Evolutionary conservation across 1,139 yeast genomes (phyloP), one percentile per base, ranked within the genome.

Genomic region (Scheffersomyces titani): DNA sequence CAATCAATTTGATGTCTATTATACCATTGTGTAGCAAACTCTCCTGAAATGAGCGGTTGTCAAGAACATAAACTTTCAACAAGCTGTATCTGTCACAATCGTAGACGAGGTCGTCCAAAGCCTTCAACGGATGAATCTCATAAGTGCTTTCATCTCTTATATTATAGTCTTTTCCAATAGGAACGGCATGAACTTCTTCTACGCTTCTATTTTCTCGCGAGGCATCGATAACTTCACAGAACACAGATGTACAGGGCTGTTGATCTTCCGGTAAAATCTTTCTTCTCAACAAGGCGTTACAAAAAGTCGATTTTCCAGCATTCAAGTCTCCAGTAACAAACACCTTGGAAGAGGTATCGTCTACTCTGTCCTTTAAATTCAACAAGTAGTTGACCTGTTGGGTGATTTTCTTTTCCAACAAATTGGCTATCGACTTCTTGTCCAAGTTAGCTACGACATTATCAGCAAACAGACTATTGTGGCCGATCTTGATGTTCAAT

Each of bases 241-340:
- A 96, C 0, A 96, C 98, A 57, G 92, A 88, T 0, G 99, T 96
- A 66, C 98, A 93, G 1, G 99, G 99, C 67, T 96, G 97, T 69
- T 96, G 99, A 71, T 96, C 99, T 65, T 90, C 97, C 0, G 99
- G 99, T 52, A 94, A 77, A 1, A 96, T 74, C 55, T 85, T 84
- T 59, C 96, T 82, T 62, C 96, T 81, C 61, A 96, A 76, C 52
- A 96, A 76, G 0, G 98, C 96, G 69, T 96, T 96, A 73, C 99
- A 96, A 65, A 96, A 92, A 0, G 97, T 90, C 0, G 98, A 92
- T 69, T 96, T 96, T 5, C 99, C 99, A 0, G 99, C 90, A 71
- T 96, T 96, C 64, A 96, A 82, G 71, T 96, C 99, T 52, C 99
- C 99, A 1, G 99, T 96, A 47, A 96, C 93, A 64, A 96, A 86